Evolutionary conservation across 2,329 filamentous ascomycete genomes (phyloP).

Genomic region (Decorospora gaudefroyi): DNA sequence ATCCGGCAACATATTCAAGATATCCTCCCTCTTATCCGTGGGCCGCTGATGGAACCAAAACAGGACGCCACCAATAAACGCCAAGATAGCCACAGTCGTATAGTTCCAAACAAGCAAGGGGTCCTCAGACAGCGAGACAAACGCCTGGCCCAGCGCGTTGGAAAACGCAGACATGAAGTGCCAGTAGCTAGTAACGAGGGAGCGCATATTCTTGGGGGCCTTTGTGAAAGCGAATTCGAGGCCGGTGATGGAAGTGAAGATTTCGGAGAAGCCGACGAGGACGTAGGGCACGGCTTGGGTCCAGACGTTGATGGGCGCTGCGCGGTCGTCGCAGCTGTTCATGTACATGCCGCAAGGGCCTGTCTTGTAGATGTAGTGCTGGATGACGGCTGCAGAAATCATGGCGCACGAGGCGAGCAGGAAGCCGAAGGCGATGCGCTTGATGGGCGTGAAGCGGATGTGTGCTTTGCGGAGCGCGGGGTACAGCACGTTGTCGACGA

Average conservation of each 20-base stretch:
- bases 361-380: constrained; percentile 66
- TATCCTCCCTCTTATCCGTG: constrained; percentile 70
- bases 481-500: constrained; percentile 59
- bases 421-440: constrained; percentile 59
- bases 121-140: constrained; percentile 64
- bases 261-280: constrained; percentile 61
- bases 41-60: constrained; percentile 72
- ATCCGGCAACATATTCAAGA: constrained; percentile 64
- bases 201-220: constrained; percentile 79
- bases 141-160: constrained; percentile 70
- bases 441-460: constrained; percentile 59
- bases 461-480: constrained; percentile 54
- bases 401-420: constrained; percentile 54
- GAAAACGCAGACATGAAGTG: constrained; percentile 73
- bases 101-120: constrained; percentile 76
- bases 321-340: constrained; percentile 57
- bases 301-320: constrained; percentile 68
- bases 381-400: constrained; percentile 56
- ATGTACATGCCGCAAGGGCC: constrained; percentile 65
- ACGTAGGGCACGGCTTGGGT: constrained; percentile 56
- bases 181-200: constrained; percentile 70
- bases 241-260: constrained; percentile 63
- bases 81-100: constrained; percentile 63
- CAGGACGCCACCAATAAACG: constrained; percentile 63
- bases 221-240: constrained; percentile 79